Conservation (phyloP, 352 stramenopile genomes). For the Elongisporangium undulatum region DNA sequence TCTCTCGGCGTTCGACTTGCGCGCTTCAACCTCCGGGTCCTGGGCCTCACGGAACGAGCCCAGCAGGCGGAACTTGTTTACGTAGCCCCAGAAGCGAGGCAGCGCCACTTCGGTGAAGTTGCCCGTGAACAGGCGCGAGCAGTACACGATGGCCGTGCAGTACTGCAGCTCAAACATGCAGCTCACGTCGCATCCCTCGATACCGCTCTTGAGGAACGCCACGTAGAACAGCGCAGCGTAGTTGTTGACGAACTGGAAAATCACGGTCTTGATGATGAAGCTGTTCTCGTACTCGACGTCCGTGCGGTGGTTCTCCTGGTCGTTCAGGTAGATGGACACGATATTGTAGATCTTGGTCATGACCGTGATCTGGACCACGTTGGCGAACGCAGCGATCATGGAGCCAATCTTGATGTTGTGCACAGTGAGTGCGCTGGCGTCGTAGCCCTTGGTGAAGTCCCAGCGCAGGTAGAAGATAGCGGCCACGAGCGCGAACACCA, state of each 20-base stretch:
- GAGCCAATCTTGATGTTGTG: slow-evolving; percentile 63
- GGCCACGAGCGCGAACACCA: slow-evolving; percentile 70
- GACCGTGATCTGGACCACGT: slow-evolving; percentile 80
- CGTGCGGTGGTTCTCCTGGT: slow-evolving; percentile 93
- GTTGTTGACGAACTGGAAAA: slow-evolving; percentile 96
- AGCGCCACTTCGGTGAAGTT: slow-evolving; percentile 79
- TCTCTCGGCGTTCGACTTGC: slow-evolving; percentile 49
- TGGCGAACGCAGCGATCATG: slow-evolving; percentile 65
- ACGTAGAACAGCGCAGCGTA: slow-evolving; percentile 95
- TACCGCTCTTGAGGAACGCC: slow-evolving; percentile 86
- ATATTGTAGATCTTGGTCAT: slow-evolving; percentile 92
- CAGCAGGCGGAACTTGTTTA: slow-evolving; percentile 61
- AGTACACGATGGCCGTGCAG: slow-evolving; percentile 91
- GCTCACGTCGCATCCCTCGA: slow-evolving; percentile 61
- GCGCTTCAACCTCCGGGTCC: slow-evolving; percentile 6
- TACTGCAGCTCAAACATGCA: slow-evolving; percentile 90
- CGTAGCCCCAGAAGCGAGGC: slow-evolving; percentile 66
- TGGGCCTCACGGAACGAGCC: slow-evolving; percentile 41
- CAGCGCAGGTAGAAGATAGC: slow-evolving; percentile 79
- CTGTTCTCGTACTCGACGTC: slow-evolving; percentile 89
- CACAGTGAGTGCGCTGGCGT: slow-evolving; percentile 51
- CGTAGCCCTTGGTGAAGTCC: slow-evolving; percentile 58
- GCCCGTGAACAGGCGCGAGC: slow-evolving; percentile 78
- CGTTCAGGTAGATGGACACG: slow-evolving; percentile 84
- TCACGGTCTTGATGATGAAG: slow-evolving; percentile 92